phyloP scores from a whole-genome alignment of 148 eudicot species.

The Chenopodium berlandieri region DNA sequence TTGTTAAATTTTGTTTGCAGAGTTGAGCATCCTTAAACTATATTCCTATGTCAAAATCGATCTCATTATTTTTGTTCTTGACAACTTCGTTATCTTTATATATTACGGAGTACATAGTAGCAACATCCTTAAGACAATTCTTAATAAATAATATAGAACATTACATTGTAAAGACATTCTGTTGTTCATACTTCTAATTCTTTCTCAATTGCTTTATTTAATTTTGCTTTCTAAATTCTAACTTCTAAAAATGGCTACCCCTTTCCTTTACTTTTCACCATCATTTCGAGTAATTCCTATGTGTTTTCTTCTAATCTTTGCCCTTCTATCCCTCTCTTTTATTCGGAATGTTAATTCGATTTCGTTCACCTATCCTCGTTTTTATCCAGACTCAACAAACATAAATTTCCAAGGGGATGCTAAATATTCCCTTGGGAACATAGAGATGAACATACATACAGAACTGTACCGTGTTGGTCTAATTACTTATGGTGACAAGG shows the following conservation, averaged over 20 bases:
- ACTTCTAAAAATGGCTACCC: neutral
- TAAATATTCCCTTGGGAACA: slow-evolving; percentile 25
- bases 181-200: too few species aligned
- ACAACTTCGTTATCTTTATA: too few species aligned
- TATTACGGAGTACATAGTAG: too few species aligned
- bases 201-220: too few species aligned
- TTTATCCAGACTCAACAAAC: slow-evolving; percentile 10
- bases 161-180: too few species aligned
- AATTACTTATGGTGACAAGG: slow-evolving; percentile 30
- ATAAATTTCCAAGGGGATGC: slow-evolving; percentile 44
- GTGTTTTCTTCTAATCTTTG: neutral
- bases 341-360: slow-evolving; percentile 11
- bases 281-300: neutral
- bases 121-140: too few species aligned
- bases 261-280: neutral
- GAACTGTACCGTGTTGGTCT: slow-evolving; percentile 25
- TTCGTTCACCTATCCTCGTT: slow-evolving; percentile 25
- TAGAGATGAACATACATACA: slow-evolving; percentile 28
- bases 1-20: too few species aligned
- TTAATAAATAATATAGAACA: too few species aligned
- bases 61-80: too few species aligned
- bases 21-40: too few species aligned
- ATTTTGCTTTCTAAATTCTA: too few species aligned
- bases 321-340: neutral
- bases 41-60: too few species aligned